Evolutionary conservation across 108 stramenopile species (phyloP), one percentile per base, ranked within the genome.

Genomic region (Parietichytrium sp.): DNA sequence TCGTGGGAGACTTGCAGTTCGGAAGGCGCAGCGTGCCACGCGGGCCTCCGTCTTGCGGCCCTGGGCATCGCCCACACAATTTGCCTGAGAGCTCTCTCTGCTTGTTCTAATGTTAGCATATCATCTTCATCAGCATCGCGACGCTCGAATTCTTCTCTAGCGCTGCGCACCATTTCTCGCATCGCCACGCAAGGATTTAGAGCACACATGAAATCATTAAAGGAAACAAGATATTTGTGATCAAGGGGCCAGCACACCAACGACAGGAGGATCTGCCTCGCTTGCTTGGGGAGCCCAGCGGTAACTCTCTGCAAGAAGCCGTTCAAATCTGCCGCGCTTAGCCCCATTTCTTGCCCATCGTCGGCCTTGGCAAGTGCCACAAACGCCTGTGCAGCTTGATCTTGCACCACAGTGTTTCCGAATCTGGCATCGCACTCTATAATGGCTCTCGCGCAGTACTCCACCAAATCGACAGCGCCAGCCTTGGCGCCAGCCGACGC

Each of bases 161-260:
- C 38, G 6, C 23, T 42, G 12, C 25, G 23, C 8, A 8, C 61
- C 10, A 72, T 33, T 25, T 72, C 61, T 10, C 61, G 61, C 33
- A 72, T 13, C 10, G 61, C 61, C 10, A 72, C 38, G 61, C 61
- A 36, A 7, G 61, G 38, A 7, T 42, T 42, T 6, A 72, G 36
- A 42, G 36, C 38, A 42, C 61, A 72, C 61, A 72, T 72, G 20
- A 72, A 72, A 42, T 72, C 61, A 72, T 72, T 72, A 25, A 45
- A 72, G 2, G 61, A 72, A 6, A 72, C 10, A n/a, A 72, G 10
- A 36, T 72, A 18, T 16, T 18, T 16, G 49, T 16, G 20, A 6
- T 42, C 61, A 12, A 72, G 10, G 6, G 61, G 13, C 33, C 36
- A 10, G n/a, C 10, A 6, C 42, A 38, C 38, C 10, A 45, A 10